Percentiles rank a stretch among this genome's conserved stretches.
phyloP scores from a whole-genome alignment of 2,329 filamentous ascomycete genomes.

The Trichoderma sp. region DNA sequence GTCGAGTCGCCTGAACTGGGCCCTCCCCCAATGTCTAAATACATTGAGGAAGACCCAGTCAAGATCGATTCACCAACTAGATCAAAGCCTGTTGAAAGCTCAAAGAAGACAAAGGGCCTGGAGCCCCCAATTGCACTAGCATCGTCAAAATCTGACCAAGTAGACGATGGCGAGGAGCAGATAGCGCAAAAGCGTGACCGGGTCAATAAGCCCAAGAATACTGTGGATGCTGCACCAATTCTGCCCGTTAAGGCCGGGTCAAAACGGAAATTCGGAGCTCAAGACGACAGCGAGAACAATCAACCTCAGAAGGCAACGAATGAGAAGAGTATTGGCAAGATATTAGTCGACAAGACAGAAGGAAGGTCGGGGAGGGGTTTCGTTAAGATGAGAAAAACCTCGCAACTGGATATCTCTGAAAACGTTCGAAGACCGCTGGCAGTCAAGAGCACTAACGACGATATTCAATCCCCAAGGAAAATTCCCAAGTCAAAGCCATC shows the following conservation, averaged over 20 bases:
- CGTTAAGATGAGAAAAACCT: slow-evolving; percentile 42
- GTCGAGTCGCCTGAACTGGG: slow-evolving; percentile 68
- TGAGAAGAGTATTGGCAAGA: slow-evolving; percentile 30
- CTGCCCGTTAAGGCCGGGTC: slow-evolving; percentile 45
- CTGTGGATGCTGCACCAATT: slow-evolving; percentile 20
- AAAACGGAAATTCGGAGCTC: slow-evolving; percentile 57
- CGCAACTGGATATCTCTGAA: slow-evolving; percentile 28
- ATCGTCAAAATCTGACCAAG: slow-evolving; percentile 23
- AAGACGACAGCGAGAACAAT: slow-evolving; percentile 50
- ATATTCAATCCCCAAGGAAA: slow-evolving; percentile 59
- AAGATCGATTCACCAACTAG: slow-evolving; percentile 50
- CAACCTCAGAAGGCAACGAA: slow-evolving; percentile 27
- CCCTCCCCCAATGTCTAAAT: slow-evolving; percentile 57
- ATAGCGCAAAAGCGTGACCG: neutral
- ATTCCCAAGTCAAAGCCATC: slow-evolving; percentile 36
- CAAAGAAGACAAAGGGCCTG: slow-evolving; percentile 24
- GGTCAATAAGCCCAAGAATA: neutral
- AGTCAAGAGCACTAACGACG: slow-evolving; percentile 59
- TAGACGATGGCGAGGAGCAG: neutral
- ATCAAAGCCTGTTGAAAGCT: slow-evolving; percentile 16
- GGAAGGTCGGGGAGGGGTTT: slow-evolving; percentile 48
- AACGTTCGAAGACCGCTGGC: slow-evolving; percentile 48
- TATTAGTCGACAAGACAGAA: slow-evolving; percentile 28
- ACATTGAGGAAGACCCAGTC: slow-evolving; percentile 54
- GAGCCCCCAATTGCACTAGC: slow-evolving; percentile 32